phyloP scores from a whole-genome alignment of 2,329 filamentous ascomycete genomes.

The Albifimbria verrucaria region DNA sequence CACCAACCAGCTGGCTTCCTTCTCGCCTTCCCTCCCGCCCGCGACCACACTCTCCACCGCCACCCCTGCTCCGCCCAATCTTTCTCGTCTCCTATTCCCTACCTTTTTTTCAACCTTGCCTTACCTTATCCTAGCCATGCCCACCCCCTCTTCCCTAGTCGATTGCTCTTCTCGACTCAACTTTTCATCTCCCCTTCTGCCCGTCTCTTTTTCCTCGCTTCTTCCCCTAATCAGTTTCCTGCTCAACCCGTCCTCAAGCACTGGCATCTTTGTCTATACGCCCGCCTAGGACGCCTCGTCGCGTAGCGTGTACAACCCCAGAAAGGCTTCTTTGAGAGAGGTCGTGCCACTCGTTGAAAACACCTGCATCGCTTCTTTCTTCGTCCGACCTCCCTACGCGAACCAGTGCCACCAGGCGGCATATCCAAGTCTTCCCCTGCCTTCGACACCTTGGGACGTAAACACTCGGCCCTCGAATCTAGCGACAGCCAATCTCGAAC shows the following conservation, averaged over 20 bases:
- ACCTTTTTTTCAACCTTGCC: not conserved
- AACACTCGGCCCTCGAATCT: not conserved
- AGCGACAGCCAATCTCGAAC: not conserved
- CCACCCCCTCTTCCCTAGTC: not conserved
- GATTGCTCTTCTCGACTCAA: constrained; percentile 1
- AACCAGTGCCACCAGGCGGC: constrained; percentile 1
- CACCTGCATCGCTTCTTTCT: constrained; percentile 13
- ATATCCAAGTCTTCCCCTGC: no score
- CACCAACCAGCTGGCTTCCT: not conserved
- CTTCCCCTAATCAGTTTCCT: not conserved
- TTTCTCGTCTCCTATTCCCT: constrained; percentile 1
- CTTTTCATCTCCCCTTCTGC: constrained; percentile 2
- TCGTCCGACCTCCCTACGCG: constrained; percentile 5
- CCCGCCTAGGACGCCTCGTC: constrained; percentile 1
- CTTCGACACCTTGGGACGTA: no score
- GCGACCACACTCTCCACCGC: not conserved
- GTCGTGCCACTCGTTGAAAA: constrained; percentile 27
- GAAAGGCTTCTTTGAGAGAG: constrained; percentile 34
- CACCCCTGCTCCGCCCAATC: constrained; percentile 1
- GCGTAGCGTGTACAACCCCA: not conserved
- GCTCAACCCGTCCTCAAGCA: not conserved
- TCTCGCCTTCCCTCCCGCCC: not conserved
- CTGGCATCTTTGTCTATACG: not conserved
- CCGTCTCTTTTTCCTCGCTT: not conserved
- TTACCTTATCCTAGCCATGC: not conserved